Evolutionary conservation across 768 basidiomycete species (phyloP).

Genomic region (Lactarius sp.): DNA sequence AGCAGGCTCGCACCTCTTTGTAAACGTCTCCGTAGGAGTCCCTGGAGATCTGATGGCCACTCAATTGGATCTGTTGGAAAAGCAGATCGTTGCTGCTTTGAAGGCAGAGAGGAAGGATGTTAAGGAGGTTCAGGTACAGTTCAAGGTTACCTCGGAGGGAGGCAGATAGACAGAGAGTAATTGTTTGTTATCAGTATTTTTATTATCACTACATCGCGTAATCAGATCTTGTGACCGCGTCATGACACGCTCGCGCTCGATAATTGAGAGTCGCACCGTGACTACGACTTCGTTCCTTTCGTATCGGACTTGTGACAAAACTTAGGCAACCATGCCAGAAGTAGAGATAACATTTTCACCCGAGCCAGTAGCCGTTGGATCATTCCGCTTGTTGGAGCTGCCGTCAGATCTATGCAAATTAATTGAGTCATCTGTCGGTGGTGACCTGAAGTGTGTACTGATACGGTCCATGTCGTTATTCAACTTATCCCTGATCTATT

Average conservation of each 20-base stretch:
- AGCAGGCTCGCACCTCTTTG: conserved; percentile 74
- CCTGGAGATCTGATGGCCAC: conserved; percentile 51
- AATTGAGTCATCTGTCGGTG: conserved; percentile 45
- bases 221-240: conserved; percentile 12
- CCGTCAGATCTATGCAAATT: conserved; percentile 61
- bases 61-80: conserved; percentile 57
- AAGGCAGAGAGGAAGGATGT: conserved; percentile 59
- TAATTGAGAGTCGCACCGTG: no score
- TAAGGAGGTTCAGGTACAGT: conserved; percentile 47
- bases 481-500: conserved; percentile 19
- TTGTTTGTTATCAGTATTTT: not conserved
- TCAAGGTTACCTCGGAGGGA: not conserved
- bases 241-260: not conserved
- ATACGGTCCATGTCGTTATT: not conserved
- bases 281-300: no score
- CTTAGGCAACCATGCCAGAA: conserved; percentile 37
- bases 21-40: conserved; percentile 78
- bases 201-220: not conserved
- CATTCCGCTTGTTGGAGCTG: conserved; percentile 71
- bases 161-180: not conserved
- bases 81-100: conserved; percentile 50
- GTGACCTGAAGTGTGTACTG: conserved; percentile 11
- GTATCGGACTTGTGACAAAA: not conserved
- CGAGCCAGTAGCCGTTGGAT: conserved; percentile 42
- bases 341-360: conserved; percentile 51